These are phyloP conservation scores for Fusarium chlamydosporum DNA, from an alignment of 2,329 filamentous ascomycete species.

Conservation along the genomic window DNA sequence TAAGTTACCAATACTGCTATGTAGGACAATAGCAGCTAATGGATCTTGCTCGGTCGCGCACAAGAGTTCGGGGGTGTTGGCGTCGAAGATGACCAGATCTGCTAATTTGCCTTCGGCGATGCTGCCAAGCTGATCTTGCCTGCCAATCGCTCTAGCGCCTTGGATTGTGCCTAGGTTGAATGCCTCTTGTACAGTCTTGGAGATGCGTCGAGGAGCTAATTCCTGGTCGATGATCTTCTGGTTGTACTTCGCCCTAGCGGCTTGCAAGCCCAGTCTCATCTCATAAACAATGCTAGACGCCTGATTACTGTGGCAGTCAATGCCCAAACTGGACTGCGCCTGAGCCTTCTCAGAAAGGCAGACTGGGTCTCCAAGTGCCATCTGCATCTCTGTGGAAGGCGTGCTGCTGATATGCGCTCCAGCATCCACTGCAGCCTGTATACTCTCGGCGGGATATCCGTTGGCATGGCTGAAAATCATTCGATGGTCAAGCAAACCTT, in stretches of 20 bases:
- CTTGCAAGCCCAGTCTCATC: constrained; percentile 17
- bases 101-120: constrained; percentile 14
- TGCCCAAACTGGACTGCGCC: constrained; percentile 8
- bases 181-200: constrained; percentile 9
- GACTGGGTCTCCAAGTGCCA: constrained; percentile 13
- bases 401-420: constrained; percentile 20
- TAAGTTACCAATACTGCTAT: constrained; percentile 18
- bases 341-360: constrained; percentile 19
- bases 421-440: not conserved
- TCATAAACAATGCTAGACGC: constrained; percentile 21
- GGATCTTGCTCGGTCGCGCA: constrained; percentile 19
- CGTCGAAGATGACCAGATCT: constrained; percentile 14
- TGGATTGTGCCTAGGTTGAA: constrained; percentile 23
- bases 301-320: constrained; percentile 24
- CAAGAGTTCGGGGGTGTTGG: constrained; percentile 2
- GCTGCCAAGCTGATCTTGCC: constrained; percentile 1
- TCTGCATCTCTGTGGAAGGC: constrained; percentile 31
- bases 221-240: constrained; percentile 6
- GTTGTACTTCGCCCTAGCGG: constrained; percentile 1
- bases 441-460: not conserved
- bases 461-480: constrained; percentile 25
- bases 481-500: constrained; percentile 2
- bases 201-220: not conserved
- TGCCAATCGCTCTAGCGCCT: constrained; percentile 8
- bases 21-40: constrained; percentile 1